Evolutionary conservation across 345 rosid species (phyloP), one percentile per base, ranked within the genome.

Genomic region (Dipteronia sinensis): DNA sequence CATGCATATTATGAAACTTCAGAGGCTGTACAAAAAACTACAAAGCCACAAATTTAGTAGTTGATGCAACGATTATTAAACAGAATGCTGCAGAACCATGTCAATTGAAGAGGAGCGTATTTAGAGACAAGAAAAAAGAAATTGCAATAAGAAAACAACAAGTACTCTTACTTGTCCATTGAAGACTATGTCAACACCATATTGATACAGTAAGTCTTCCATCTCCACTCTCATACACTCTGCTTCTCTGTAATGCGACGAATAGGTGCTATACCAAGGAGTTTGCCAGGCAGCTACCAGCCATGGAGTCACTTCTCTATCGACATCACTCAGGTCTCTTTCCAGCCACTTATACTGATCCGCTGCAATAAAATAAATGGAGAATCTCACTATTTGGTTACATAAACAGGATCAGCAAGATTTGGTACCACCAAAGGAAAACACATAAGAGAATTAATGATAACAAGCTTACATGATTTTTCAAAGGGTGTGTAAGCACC

Each of bases 231-330:
- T 89, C 98, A 95, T 93, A 81, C 97, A 90, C 80, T 93, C 97
- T 69, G 90, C 98, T 80, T 90, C 98, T 84, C 93, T 88, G 82
- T 91, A 95, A 83, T 91, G 97, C 34, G 88, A 87, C 12, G 72
- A 86, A 71, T 89, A 95, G 75, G 97, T 89, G 82, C 91, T 91
- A 69, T 95, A 95, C 99, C 99, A 95, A 55, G 97, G 97, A 75
- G 89, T 76, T 56, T 90, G 92, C 97, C 99, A 93, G 47, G 90
- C 81, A 81, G 94, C 98, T 77, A 92, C 85, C 76, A 92, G 72
- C 99, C 99, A 95, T 68, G 98, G 97, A 58, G 99, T 95, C 73
- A 88, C 86, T 67, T 81, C 72, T 79, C 98, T 82, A 85, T 95
- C 64, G 15, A 92, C 84, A 25, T 82, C 83, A 16, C 79, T 83